These are phyloP conservation scores for Yamadazyma phyllophila DNA, from an alignment of 805 yeast genomes.

Conservation along the genomic window DNA sequence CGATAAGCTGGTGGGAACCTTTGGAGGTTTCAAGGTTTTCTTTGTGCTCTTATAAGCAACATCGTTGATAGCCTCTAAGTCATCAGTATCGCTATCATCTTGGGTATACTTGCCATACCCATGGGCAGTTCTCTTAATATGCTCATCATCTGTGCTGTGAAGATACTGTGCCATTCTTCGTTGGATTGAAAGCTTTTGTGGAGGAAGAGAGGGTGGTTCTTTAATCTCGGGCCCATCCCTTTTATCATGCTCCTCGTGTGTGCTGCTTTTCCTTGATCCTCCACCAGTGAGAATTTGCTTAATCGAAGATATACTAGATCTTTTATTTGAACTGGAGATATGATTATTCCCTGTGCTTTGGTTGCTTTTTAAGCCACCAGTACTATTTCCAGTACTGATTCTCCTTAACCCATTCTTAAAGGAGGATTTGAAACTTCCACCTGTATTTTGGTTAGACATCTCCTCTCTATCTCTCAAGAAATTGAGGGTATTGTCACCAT, in stretches of 20 bases:
- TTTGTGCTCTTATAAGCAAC: conserved; percentile 6
- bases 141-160: conserved; percentile 40
- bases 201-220: conserved; percentile 3
- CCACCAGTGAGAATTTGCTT: conserved; percentile 31
- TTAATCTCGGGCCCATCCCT: background rate
- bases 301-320: conserved; percentile 29
- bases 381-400: conserved; percentile 39
- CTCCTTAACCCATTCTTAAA: conserved; percentile 33
- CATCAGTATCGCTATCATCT: conserved; percentile 28
- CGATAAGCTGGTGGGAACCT: conserved; percentile 32
- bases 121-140: conserved; percentile 59
- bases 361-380: conserved; percentile 12
- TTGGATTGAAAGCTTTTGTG: conserved; percentile 44
- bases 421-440: conserved; percentile 35
- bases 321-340: conserved; percentile 12
- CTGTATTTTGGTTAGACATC: conserved; percentile 28
- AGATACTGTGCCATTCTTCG: conserved; percentile 52
- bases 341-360: conserved; percentile 18
- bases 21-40: conserved; percentile 27
- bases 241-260: conserved; percentile 6
- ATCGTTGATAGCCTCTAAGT: conserved; percentile 30
- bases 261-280: conserved; percentile 16
- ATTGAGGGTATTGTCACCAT: conserved; percentile 31
- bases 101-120: conserved; percentile 82
- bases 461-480: conserved; percentile 36